Evolutionary conservation across 176 grass and related monocot genomes (phyloP), one percentile per base, ranked within the genome.

Genomic region (Lolium perenne): DNA sequence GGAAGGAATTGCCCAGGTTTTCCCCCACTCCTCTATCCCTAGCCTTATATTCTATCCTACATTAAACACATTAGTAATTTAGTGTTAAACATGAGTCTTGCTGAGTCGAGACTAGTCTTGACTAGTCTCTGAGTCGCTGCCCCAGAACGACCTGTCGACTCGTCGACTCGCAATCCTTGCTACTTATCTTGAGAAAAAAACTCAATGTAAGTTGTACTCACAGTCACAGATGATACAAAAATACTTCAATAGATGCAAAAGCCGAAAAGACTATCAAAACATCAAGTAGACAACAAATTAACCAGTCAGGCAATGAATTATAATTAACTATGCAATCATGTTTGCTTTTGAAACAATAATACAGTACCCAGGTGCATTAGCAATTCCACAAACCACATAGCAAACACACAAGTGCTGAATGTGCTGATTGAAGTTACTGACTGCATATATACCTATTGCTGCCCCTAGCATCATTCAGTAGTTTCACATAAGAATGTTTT

Each of bases 221-320:
- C 29, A 29, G 29, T 69, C 6, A 48, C 7, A 8, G 57, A 68
- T 70, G 49, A 26, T 72, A 53, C 32, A 48, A 9, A 87, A n/a
- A 66, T 23, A 47, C 40, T 56, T 74, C 29, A 76, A 50, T n/a
- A 70, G 9, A 35, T 53, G 26, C 5, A 57, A 48, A 61, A 61
- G 3, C n/a, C 20, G 4, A 71, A 16, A 48, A 62, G 14, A 7
- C 25, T 23, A n/a, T 38, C 49, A 53, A 65, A 29, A 64, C 61
- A 82, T 45, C 22, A 78, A 47, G 57, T 38, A 47, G 46, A 72
- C 9, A 20, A 15, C 16, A 10, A 61, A 63, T 50, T 71, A n/a
- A 41, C 38, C 4, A 72, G 41, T n/a, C 13, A 64, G n/a, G 43
- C 22, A 85, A 80, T 67, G 22, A 40, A 71, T 85, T 4, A 58